Evolutionary conservation across 257 asterid genomes (phyloP).

Genomic region (Plantago ovata): DNA sequence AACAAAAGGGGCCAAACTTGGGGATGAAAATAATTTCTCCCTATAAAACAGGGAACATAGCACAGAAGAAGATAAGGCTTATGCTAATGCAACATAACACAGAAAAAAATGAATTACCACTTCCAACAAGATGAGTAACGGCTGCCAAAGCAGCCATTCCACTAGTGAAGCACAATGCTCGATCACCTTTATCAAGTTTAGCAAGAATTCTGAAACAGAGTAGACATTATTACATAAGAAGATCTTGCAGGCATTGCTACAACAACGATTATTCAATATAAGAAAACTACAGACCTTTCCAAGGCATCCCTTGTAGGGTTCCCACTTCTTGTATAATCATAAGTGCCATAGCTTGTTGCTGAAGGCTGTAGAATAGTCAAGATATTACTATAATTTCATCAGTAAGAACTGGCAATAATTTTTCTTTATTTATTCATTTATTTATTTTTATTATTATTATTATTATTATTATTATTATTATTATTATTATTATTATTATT

Average conservation of each 20-base stretch:
- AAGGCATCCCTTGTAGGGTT: constrained; percentile 91
- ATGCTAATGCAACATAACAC: constrained; percentile 9
- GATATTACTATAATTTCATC: neutral
- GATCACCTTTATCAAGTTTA: constrained; percentile 85
- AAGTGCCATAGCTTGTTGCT: constrained; percentile 67
- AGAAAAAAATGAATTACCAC: constrained; percentile 38
- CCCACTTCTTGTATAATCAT: constrained; percentile 97
- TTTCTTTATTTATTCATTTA: no score
- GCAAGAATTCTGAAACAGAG: constrained; percentile 66
- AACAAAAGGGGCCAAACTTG: no score
- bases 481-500: no score
- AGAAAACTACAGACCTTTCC: constrained; percentile 57
- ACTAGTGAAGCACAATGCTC: constrained; percentile 89
- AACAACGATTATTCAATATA: constrained; percentile 1
- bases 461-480: no score
- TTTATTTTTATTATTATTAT: no score
- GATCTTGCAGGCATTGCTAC: constrained; percentile 1
- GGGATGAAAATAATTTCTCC: no score
- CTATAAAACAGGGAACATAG: no score
- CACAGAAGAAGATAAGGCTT: neutral
- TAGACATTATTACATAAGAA: constrained; percentile 10
- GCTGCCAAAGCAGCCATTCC: constrained; percentile 99
- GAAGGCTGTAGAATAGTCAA: constrained; percentile 65
- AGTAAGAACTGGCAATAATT: neutral
- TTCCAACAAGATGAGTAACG: constrained; percentile 71